phyloP scores from a whole-genome alignment of 2,329 filamentous ascomycete genomes.

The Colletotrichum sp. region DNA sequence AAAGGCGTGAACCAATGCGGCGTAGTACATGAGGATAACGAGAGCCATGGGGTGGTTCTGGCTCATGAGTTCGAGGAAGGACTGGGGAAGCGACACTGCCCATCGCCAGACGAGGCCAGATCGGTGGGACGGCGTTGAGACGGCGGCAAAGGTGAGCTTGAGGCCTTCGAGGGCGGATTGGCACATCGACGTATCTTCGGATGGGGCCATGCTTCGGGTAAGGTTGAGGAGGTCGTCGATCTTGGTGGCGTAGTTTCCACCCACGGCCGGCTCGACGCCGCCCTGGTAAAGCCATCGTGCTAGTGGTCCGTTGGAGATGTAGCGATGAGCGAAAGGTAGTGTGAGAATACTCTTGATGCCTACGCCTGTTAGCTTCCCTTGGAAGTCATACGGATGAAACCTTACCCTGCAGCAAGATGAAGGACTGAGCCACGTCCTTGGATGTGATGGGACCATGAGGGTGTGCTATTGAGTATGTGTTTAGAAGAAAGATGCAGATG shows the following conservation, averaged over 20 bases:
- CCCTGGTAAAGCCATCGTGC: slow-evolving; percentile 19
- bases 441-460: slow-evolving; percentile 1
- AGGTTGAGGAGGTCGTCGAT: slow-evolving; percentile 14
- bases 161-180: slow-evolving; percentile 15
- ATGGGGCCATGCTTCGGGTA: slow-evolving; percentile 14
- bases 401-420: slow-evolving; percentile 21
- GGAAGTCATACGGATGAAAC: not conserved
- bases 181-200: slow-evolving; percentile 12
- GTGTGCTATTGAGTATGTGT: slow-evolving; percentile 21
- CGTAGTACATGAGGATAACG: slow-evolving; percentile 24
- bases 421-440: slow-evolving; percentile 22
- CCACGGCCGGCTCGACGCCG: not conserved
- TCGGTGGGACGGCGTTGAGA: not conserved
- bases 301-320: slow-evolving; percentile 8
- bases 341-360: slow-evolving; percentile 21
- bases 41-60: slow-evolving; percentile 21
- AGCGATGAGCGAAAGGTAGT: slow-evolving; percentile 1
- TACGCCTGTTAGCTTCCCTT: not conserved
- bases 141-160: slow-evolving; percentile 9
- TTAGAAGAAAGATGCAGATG: slow-evolving; percentile 24
- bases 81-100: slow-evolving; percentile 20
- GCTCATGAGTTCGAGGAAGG: slow-evolving; percentile 22
- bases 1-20: slow-evolving; percentile 15
- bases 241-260: slow-evolving; percentile 3
- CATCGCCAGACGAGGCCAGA: slow-evolving; percentile 22